Percentiles rank a stretch among this genome's conserved stretches.
Conservation (phyloP, 495 filamentous ascomycete genomes). For the Penicillium manginii region DNA sequence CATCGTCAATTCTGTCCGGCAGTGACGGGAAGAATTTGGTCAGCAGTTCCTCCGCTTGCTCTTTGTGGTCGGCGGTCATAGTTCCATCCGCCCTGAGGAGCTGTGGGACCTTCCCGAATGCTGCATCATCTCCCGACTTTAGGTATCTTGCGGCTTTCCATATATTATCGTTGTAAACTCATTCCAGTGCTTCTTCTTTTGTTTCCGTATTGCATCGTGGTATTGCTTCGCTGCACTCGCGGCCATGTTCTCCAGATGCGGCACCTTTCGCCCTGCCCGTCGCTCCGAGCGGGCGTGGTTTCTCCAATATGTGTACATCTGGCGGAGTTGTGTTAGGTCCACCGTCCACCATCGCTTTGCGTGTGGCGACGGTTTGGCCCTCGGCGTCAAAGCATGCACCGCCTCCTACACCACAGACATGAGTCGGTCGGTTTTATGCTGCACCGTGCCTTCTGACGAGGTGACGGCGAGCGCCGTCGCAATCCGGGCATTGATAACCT, state of each 20-base stretch:
- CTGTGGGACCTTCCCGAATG: slow-evolving; percentile 26
- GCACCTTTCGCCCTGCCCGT: slow-evolving; percentile 16
- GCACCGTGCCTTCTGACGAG: slow-evolving; percentile 22
- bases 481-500: slow-evolving; percentile 30
- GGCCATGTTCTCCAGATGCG: slow-evolving; percentile 21
- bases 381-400: slow-evolving; percentile 20
- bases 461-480: slow-evolving; percentile 13
- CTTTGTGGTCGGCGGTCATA: slow-evolving; percentile 4
- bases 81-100: slow-evolving; percentile 21
- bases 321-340: slow-evolving; percentile 18
- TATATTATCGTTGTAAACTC: slow-evolving; percentile 31
- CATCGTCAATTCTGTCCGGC: slow-evolving; percentile 24
- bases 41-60: slow-evolving; percentile 26
- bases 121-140: slow-evolving; percentile 23
- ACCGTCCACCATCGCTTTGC: slow-evolving; percentile 22
- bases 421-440: slow-evolving; percentile 28
- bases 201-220: slow-evolving; percentile 25
- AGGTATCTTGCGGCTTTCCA: slow-evolving; percentile 32
- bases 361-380: slow-evolving; percentile 20
- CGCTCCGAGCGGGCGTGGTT: slow-evolving; percentile 21
- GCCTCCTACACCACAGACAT: slow-evolving; percentile 10
- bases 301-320: slow-evolving; percentile 18
- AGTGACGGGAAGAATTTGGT: slow-evolving; percentile 34
- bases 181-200: slow-evolving; percentile 33
- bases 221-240: slow-evolving; percentile 26